Conservation (phyloP, 2,329 filamentous ascomycete genomes). For the Hypoxylon sp. region DNA sequence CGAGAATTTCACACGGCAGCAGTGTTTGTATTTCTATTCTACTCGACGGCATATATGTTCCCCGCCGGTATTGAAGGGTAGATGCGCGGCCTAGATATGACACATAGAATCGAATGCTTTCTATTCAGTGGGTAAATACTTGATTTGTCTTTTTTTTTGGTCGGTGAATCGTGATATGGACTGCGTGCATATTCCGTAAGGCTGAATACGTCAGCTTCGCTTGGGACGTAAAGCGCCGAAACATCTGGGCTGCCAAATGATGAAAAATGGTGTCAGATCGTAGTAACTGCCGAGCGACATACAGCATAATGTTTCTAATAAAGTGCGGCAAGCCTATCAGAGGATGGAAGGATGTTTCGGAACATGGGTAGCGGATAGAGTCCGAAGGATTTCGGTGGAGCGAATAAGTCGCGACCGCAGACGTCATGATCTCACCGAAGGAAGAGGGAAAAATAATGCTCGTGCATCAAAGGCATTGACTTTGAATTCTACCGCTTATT, state of each 20-base stretch:
- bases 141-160: neutral
- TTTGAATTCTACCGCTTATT: neutral
- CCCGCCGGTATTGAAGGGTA: slow-evolving; percentile 44
- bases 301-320: slow-evolving; percentile 3
- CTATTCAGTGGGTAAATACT: slow-evolving; percentile 18
- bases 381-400: slow-evolving; percentile 33
- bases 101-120: slow-evolving; percentile 43
- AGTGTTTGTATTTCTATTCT: slow-evolving; percentile 43
- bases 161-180: neutral
- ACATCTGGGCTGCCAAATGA: neutral
- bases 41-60: slow-evolving; percentile 35
- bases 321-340: slow-evolving; percentile 10
- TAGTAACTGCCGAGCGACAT: neutral
- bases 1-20: slow-evolving; percentile 17
- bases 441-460: slow-evolving; percentile 2
- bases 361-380: slow-evolving; percentile 10
- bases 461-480: neutral
- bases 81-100: slow-evolving; percentile 46
- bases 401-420: slow-evolving; percentile 11
- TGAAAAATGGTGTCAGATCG: neutral
- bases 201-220: neutral
- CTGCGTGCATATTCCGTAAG: neutral
- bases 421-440: slow-evolving; percentile 16
- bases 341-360: slow-evolving; percentile 9
- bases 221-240: neutral